Evolutionary conservation across 257 asterid species (phyloP).

Genomic region (Striga asiatica): DNA sequence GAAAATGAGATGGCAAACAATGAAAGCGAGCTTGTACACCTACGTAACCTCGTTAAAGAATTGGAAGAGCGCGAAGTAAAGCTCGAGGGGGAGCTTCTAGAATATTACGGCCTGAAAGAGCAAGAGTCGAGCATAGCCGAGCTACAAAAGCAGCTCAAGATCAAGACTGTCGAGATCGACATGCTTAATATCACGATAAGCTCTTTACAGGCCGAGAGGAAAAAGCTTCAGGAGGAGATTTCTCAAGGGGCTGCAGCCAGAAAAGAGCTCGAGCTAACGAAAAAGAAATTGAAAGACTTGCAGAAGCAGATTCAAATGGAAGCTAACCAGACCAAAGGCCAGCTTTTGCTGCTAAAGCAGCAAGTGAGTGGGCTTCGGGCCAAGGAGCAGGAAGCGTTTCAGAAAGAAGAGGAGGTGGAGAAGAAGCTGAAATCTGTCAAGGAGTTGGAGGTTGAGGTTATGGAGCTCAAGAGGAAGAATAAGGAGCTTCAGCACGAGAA

Average conservation of each 20-base stretch:
- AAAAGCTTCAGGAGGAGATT: conserved; percentile 83
- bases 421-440: conserved; percentile 67
- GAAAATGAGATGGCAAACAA: conserved; percentile 68
- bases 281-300: conserved; percentile 68
- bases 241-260: conserved; percentile 44
- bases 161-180: conserved; percentile 74
- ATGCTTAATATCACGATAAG: conserved; percentile 76
- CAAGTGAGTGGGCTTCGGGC: conserved; percentile 79
- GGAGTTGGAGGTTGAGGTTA: conserved; percentile 76
- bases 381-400: conserved; percentile 62
- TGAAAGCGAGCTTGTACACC: conserved; percentile 58
- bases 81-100: conserved; percentile 90
- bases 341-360: conserved; percentile 77
- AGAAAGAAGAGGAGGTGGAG: conserved; percentile 55
- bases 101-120: conserved; percentile 81
- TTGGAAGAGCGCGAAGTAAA: conserved; percentile 87
- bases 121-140: conserved; percentile 71
- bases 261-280: conserved; percentile 68
- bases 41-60: conserved; percentile 64
- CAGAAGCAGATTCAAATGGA: conserved; percentile 89
- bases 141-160: conserved; percentile 76
- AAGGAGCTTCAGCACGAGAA: conserved; percentile 92
- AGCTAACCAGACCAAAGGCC: conserved; percentile 83
- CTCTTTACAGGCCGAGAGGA: conserved; percentile 78
- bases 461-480: conserved; percentile 88